phyloP scores from a whole-genome alignment of 2,329 filamentous ascomycete species.

The Diaporthe nobilis region DNA sequence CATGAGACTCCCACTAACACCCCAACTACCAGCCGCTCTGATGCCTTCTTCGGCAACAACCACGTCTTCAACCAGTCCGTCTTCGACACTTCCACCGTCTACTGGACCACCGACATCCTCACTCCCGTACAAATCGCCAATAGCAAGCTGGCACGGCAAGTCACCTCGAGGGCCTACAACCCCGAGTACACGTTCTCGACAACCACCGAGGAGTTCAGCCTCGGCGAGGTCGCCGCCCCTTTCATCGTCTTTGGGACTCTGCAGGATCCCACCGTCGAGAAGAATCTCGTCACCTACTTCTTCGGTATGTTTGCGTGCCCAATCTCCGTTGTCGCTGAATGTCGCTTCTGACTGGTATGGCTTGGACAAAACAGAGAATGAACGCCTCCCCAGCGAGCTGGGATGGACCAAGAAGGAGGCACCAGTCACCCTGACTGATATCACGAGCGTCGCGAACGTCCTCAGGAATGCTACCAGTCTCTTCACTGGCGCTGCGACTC shows the following conservation, averaged over 20 bases:
- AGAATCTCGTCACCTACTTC: constrained; percentile 59
- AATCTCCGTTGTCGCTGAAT: not conserved
- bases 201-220: constrained; percentile 58
- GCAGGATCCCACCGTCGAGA: constrained; percentile 54
- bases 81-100: constrained; percentile 61
- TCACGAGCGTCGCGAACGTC: not conserved
- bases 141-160: constrained; percentile 59
- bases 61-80: constrained; percentile 66
- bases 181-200: constrained; percentile 62
- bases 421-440: constrained; percentile 5
- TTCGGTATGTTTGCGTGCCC: constrained; percentile 54
- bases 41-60: constrained; percentile 65
- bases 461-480: constrained; percentile 17
- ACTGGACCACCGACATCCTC: constrained; percentile 61
- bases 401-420: constrained; percentile 43
- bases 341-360: not conserved
- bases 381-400: constrained; percentile 43
- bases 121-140: constrained; percentile 59
- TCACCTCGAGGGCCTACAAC: constrained; percentile 61
- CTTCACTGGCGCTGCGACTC: not conserved
- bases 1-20: not conserved
- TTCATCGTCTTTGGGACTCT: constrained; percentile 65
- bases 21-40: constrained; percentile 54
- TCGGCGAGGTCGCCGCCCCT: constrained; percentile 65
- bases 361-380: constrained; percentile 41